phyloP scores from a whole-genome alignment of 768 basidiomycete genomes.

The Tephrocybe sp. region DNA sequence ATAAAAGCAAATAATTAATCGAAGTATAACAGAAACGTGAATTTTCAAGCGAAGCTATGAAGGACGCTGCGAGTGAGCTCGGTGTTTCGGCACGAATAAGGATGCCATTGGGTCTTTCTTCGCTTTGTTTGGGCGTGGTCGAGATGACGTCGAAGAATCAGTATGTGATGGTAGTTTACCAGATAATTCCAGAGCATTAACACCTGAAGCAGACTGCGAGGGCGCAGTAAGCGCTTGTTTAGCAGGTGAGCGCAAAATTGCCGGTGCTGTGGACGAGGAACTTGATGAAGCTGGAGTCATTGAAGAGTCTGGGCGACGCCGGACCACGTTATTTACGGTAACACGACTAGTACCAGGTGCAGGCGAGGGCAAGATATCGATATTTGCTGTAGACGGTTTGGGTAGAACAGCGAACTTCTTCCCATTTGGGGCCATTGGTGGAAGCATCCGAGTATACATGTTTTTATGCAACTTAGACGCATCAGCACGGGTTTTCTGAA shows the following conservation, averaged over 20 bases:
- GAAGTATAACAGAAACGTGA: no score
- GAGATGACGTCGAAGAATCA: conserved; percentile 16
- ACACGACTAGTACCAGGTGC: conserved; percentile 38
- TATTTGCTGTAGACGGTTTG: conserved; percentile 28
- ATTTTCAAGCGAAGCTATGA: no score
- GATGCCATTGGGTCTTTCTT: conserved; percentile 65
- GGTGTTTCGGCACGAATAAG: conserved; percentile 76
- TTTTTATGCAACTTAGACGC: conserved; percentile 65
- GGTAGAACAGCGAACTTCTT: conserved; percentile 43
- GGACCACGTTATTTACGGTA: conserved; percentile 48
- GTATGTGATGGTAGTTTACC: conserved; percentile 10
- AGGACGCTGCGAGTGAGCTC: conserved; percentile 55
- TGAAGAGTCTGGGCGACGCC: conserved; percentile 29
- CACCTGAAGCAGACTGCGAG: conserved; percentile 11
- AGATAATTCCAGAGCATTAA: conserved; percentile 5
- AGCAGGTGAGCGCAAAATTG: conserved; percentile 15
- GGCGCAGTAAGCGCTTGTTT: conserved; percentile 12
- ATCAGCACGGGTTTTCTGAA: conserved; percentile 75
- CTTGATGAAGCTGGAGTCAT: conserved; percentile 7
- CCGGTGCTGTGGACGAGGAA: not conserved
- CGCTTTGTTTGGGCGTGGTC: conserved; percentile 33
- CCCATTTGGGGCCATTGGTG: conserved; percentile 45
- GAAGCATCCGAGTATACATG: conserved; percentile 52
- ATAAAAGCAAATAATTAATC: no score
- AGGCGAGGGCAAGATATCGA: conserved; percentile 30